Base-by-base conservation (phyloP, 2,329 filamentous ascomycete genomes). In the Periconia sp. region DNA sequence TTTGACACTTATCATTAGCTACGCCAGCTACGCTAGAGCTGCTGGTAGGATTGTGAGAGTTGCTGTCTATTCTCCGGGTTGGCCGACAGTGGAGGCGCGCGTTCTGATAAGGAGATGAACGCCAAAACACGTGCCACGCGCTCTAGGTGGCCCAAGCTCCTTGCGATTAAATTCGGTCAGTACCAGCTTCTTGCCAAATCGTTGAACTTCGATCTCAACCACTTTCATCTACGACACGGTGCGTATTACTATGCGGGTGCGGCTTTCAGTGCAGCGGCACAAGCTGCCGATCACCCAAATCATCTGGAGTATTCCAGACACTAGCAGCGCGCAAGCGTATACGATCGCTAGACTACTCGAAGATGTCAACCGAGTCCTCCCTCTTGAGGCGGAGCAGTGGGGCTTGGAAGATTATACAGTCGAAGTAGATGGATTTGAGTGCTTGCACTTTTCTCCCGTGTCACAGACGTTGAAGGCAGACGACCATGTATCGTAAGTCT, bases 401-500 rank as follows among this genome's bases (percentile, higher is more conserved):
- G 90, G 89, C 0, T 73, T 96, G 3, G 92, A 96, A 61, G 89
- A 96, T 65, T 97, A 97, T 68, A 82, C 82, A 7, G 89, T 96
- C 21, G 88, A 95, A 69, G 78, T 96, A 3, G 74, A 71, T 13
- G 84, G 81, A 32, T 96, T 89, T 54, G 92, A 97, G 71, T 94
- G 89, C 58, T 72, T 96, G 43, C 92, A 96, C 72, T 97, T 89
- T 59, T 86, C 89, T 65, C 77, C 81, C 15, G 79, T 95, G 5
- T 75, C 78, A 11, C 79, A 80, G 31, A 75, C 94, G 8, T 74
- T 96, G 44, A 87, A 88, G 55, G 86, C 92, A 37, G 90, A 94
- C 40, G 92, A 96, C 59, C 83, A 92, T 67, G 82, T 96, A 42
- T 77, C 88, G 87, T 91, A 74, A 59, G 85, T 77, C 13, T n/a